Evolutionary conservation across 768 basidiomycete species (phyloP), one percentile per base, ranked within the genome.

Genomic region (Boletus huronensis): DNA sequence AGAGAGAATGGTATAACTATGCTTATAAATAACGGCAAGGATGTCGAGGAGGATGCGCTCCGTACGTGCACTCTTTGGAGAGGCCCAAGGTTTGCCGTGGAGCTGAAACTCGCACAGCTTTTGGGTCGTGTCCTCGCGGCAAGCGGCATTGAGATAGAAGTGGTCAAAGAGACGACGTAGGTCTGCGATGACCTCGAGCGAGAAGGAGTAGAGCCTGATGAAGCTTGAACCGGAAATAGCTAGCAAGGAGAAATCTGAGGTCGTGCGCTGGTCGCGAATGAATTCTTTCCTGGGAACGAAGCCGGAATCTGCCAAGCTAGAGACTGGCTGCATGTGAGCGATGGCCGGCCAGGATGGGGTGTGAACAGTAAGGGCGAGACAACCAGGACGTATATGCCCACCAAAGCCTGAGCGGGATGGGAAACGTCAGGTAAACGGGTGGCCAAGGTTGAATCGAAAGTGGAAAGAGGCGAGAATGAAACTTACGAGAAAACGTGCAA

Each of bases 241-340:
- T 43, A 90, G 75, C 53, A 90, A 77, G 29, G 84, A 79, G 68
- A 90, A 90, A 19, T 82, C 72, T 62, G 82, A 87, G 16, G 78
- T 75, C 8, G 66, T 62, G 51, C 74, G 76, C 49, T 77, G 78
- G 63, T 87, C 81, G 34, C 78, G 81, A 55, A 85, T 72, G 68
- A 90, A 90, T 71, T 90, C 88, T 64, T 81, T 85, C 63, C 88
- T 73, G 21, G 89, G 88, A 34, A 77, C 76, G 58, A 90, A 86
- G 50, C 76, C 74, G 58, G 77, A 68, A 48, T 81, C 79, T 51
- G 79, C 61, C 51, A 68, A 57, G 38, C 52, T 60, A 49, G 71
- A 64, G 53, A 55, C 65, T 58, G 64, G 67, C 50, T 67, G 70
- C 70, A 71, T 70, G 60, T 64, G 58, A 58, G 50, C 50, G 65